These are phyloP conservation scores for Wallacemonas rigidus DNA, from an alignment of 208 protist species.

Conservation along the genomic window DNA sequence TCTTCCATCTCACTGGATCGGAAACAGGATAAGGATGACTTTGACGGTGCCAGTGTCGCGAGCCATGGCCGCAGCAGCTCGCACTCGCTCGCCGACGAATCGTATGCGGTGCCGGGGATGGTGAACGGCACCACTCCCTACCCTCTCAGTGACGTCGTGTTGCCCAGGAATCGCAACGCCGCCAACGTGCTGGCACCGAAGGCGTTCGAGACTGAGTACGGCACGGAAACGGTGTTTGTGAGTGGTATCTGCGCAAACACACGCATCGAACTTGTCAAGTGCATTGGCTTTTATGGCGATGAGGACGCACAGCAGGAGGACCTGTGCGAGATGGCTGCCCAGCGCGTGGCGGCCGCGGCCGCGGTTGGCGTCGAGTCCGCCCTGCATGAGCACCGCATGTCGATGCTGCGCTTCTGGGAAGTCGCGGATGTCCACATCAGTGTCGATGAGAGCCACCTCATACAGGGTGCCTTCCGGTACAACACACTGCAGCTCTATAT, in stretches of 20 bases:
- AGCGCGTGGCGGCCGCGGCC: slow-evolving; percentile 61
- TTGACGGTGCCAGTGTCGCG: slow-evolving; percentile 16
- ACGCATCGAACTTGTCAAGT: slow-evolving; percentile 78
- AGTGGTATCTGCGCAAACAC: slow-evolving; percentile 76
- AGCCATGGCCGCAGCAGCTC: slow-evolving; percentile 20
- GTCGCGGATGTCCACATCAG: slow-evolving; percentile 62
- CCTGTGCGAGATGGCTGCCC: slow-evolving; percentile 71
- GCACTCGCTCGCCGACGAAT: slow-evolving; percentile 7
- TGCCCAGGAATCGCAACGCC: slow-evolving; percentile 14
- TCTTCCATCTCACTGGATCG: slow-evolving; percentile 34
- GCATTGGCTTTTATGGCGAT: slow-evolving; percentile 76
- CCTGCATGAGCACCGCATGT: slow-evolving; percentile 55
- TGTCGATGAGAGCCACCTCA: slow-evolving; percentile 23
- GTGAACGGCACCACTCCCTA: slow-evolving; percentile 17
- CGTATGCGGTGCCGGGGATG: slow-evolving; percentile 18
- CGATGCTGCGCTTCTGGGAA: slow-evolving; percentile 79
- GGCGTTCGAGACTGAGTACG: slow-evolving; percentile 55
- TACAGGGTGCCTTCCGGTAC: slow-evolving; percentile 85
- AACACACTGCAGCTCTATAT: slow-evolving; percentile 86
- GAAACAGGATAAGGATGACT: slow-evolving; percentile 7
- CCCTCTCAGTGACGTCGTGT: slow-evolving; percentile 16
- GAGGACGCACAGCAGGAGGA: slow-evolving; percentile 83
- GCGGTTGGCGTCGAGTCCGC: slow-evolving; percentile 59
- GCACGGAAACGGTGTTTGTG: slow-evolving; percentile 78
- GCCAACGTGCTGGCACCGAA: slow-evolving; percentile 50